Percentiles rank a stretch among this genome's conserved stretches.
Evolutionary conservation across 345 rosid genomes (phyloP).

Genomic region (Populus tremula): DNA sequence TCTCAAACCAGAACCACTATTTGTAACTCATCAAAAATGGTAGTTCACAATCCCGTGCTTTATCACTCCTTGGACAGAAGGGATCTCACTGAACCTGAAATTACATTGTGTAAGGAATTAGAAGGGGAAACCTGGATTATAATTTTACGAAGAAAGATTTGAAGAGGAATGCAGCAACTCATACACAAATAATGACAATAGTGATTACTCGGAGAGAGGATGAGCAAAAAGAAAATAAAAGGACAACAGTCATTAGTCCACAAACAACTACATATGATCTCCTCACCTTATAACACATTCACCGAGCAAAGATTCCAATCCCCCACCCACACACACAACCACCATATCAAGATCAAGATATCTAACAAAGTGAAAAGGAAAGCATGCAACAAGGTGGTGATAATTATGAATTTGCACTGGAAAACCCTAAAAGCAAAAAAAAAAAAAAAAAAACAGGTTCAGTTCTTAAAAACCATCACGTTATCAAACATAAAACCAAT

Average conservation of each 20-base stretch:
- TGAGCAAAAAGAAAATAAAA: constrained; percentile 6
- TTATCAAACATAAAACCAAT: neutral
- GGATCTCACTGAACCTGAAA: constrained; percentile 39
- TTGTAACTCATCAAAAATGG: constrained; percentile 22
- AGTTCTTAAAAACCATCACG: neutral
- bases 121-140: neutral
- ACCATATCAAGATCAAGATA: neutral
- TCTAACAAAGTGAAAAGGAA: neutral
- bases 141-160: neutral
- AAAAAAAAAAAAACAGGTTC: neutral
- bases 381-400: constrained; percentile 18
- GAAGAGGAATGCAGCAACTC: neutral
- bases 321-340: neutral
- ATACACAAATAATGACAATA: constrained; percentile 22
- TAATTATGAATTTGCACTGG: constrained; percentile 20
- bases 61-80: constrained; percentile 18
- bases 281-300: constrained; percentile 8
- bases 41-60: constrained; percentile 4
- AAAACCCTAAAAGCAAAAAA: neutral
- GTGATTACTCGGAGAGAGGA: constrained; percentile 11
- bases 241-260: constrained; percentile 3
- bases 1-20: constrained; percentile 12
- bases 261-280: constrained; percentile 27
- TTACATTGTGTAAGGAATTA: constrained; percentile 10
- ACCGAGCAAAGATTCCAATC: neutral